Percentiles rank a stretch among this genome's conserved stretches.
Conservation (phyloP, 306 rosid species). For the Pterocarpus macrocarpus region DNA sequence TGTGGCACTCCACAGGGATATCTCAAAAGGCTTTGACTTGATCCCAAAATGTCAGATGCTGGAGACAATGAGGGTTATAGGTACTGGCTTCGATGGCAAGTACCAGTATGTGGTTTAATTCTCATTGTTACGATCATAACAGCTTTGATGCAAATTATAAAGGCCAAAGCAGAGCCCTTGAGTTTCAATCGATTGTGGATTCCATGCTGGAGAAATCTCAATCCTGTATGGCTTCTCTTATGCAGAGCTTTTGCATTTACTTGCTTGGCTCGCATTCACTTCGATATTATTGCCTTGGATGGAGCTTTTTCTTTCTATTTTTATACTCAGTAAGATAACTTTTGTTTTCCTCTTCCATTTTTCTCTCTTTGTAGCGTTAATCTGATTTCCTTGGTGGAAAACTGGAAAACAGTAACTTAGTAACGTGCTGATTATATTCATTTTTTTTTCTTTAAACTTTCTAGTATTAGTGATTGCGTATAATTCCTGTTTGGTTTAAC, state of each 20-base stretch:
- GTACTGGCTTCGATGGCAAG: conserved; percentile 54
- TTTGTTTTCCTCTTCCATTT: neutral
- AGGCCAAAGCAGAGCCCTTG: conserved; percentile 47
- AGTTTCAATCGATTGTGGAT: conserved; percentile 45
- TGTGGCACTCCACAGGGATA: neutral
- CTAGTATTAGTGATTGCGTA: neutral
- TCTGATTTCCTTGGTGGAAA: neutral
- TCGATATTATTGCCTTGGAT: conserved; percentile 38
- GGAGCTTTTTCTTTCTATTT: conserved; percentile 51
- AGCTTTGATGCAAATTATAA: conserved; percentile 34
- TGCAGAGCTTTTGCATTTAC: conserved; percentile 49
- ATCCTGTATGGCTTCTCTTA: conserved; percentile 48
- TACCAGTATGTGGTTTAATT: conserved; percentile 46
- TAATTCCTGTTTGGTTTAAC: neutral
- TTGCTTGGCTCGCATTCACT: conserved; percentile 45
- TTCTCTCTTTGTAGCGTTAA: neutral
- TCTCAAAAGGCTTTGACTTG: neutral
- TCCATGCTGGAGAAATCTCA: conserved; percentile 54
- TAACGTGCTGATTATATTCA: neutral
- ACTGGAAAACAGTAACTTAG: neutral
- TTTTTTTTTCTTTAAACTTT: neutral
- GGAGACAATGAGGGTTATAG: conserved; percentile 17
- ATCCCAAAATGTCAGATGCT: conserved; percentile 32
- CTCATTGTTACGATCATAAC: neutral
- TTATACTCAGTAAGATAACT: conserved; percentile 51